Evolutionary conservation across 2,329 filamentous ascomycete species (phyloP), one percentile per base, ranked within the genome.

Genomic region (Verticillium longisporum): DNA sequence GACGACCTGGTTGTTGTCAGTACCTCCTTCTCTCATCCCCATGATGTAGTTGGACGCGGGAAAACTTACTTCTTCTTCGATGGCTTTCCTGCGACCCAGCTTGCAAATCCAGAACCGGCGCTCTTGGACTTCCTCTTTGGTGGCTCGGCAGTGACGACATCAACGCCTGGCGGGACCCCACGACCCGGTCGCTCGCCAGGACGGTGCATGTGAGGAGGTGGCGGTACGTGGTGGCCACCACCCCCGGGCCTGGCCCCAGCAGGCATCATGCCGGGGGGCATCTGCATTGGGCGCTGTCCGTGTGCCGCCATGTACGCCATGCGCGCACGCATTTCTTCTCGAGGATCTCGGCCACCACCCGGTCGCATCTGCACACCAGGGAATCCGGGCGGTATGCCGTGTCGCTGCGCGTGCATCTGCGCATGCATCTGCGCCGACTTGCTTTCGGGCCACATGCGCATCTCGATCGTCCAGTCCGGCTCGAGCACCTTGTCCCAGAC

Each of bases 401-500:
- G 54, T 13, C 32, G 54, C 34, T 61, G 11, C n/a, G n/a, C n/a
- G n/a, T n/a, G n/a, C n/a, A n/a, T n/a, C n/a, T n/a, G n/a, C 55
- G 57, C 36, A 60, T 56, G 55, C 60, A 56, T 57, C 53, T 38
- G 61, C 14, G 50, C 59, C 10, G 58, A 55, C 21, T 64, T 65
- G 36, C 61, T 60, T 57, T 85, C 80, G 10, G 84, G 84, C 84
- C 84, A 87, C 80, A 87, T 83, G 68, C 84, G 84, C 86, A 89
- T 88, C 2, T 83, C 87, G 64, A 89, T 81, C 54, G 82, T 77
- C 87, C 87, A 90, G 71, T 93, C 90, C 1, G 91, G 91, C 72
- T 94, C 83, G 58, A 95, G 80, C 55, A 91, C 88, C 67, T 87
- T 90, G 66, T 93, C 90, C 91, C 91, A 95, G 14, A 94, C 85